These are phyloP conservation scores for Cyberlindnera nakhonratchasimensis DNA, from an alignment of 805 yeast genomes.

Conservation along the genomic window DNA sequence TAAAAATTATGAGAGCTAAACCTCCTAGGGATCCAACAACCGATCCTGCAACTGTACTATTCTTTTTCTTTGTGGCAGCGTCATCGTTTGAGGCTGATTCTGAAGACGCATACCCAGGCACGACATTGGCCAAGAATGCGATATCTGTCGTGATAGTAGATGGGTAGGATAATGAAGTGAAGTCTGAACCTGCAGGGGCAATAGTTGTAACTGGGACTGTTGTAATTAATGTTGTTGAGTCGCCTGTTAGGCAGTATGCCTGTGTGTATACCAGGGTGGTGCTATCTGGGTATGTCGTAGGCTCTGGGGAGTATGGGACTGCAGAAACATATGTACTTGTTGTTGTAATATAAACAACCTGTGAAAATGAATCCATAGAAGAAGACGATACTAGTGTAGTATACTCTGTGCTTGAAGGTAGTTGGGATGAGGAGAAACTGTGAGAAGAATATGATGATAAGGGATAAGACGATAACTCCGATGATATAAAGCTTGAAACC, in stretches of 20 bases:
- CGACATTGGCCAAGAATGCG: constrained; percentile 15
- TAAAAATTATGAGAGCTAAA: constrained; percentile 11
- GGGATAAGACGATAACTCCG: too few species aligned
- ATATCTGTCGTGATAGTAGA: constrained; percentile 21
- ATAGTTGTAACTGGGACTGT: constrained; percentile 18
- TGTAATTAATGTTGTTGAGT: constrained; percentile 21
- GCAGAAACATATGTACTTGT: constrained; percentile 6
- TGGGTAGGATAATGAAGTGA: constrained; percentile 1
- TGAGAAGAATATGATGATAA: too few species aligned
- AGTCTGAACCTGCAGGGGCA: constrained; percentile 1
- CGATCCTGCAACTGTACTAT: constrained; percentile 26
- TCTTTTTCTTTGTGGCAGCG: constrained; percentile 1
- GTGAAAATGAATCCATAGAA: neutral
- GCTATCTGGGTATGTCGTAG: constrained; percentile 5
- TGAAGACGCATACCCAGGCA: constrained; percentile 8
- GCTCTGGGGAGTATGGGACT: constrained; percentile 6
- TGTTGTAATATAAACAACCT: neutral
- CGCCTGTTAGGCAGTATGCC: constrained; percentile 19
- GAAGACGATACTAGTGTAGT: too few species aligned
- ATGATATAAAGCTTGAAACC: too few species aligned
- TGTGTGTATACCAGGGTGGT: constrained; percentile 23
- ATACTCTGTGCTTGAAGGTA: neutral
- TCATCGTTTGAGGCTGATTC: neutral
- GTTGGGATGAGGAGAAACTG: neutral
- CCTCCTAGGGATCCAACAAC: constrained; percentile 28